These are phyloP conservation scores for Ophiostoma sp. DNA, from an alignment of 2,329 filamentous ascomycete species.

Conservation along the genomic window DNA sequence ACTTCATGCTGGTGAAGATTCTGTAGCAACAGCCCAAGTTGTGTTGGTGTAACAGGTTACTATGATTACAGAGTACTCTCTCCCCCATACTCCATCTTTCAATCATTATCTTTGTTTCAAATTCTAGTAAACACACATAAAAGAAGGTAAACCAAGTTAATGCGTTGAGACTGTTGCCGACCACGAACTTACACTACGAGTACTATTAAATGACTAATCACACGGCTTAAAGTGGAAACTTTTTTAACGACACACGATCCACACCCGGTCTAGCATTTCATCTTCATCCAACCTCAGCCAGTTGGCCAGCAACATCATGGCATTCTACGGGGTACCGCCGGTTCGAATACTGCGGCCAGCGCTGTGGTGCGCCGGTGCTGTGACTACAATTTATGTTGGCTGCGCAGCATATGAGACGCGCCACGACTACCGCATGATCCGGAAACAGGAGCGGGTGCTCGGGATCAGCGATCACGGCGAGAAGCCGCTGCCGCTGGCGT, in stretches of 20 bases:
- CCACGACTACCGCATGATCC: slow-evolving; percentile 24
- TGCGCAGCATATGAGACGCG: slow-evolving; percentile 24
- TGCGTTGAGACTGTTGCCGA: too few species aligned
- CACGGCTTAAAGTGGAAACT: neutral
- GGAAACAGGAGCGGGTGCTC: slow-evolving; percentile 12
- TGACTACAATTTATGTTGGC: slow-evolving; percentile 24
- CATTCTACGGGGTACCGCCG: slow-evolving; percentile 21
- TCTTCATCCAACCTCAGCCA: neutral
- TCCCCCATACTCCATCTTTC: too few species aligned
- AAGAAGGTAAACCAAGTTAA: too few species aligned
- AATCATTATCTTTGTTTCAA: too few species aligned
- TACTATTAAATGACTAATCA: neutral
- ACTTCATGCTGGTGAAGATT: too few species aligned
- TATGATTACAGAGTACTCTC: too few species aligned
- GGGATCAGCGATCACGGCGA: slow-evolving; percentile 10
- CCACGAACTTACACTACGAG: neutral
- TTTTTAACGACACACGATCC: neutral
- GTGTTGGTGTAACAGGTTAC: too few species aligned
- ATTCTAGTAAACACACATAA: too few species aligned
- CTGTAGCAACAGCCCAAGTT: too few species aligned
- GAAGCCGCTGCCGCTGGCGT: neutral
- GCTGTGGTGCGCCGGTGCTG: slow-evolving; percentile 27
- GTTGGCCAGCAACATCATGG: neutral
- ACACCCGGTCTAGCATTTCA: neutral
- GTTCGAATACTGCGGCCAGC: slow-evolving; percentile 26